These are phyloP conservation scores for Cytospora mali DNA, from an alignment of 2,329 filamentous ascomycete genomes.

Conservation along the genomic window DNA sequence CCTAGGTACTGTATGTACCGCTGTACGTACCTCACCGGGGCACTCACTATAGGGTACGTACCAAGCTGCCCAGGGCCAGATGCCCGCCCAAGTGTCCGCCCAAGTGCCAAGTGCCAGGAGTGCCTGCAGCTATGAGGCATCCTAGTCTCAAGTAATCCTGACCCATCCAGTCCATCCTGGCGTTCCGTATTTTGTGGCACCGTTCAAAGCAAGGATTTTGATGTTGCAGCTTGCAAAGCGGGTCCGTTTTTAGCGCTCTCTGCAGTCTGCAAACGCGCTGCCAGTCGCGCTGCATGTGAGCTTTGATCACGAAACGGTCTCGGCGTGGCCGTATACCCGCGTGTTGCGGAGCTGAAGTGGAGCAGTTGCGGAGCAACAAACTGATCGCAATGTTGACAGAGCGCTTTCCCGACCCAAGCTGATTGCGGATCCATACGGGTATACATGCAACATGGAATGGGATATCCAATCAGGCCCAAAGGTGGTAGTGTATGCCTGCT, in stretches of 20 bases:
- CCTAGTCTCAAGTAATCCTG: no score
- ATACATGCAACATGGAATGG: not conserved
- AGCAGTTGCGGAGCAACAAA: not conserved
- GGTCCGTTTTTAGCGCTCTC: not conserved
- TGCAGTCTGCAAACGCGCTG: not conserved
- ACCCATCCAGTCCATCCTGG: no score
- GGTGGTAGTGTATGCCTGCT: not conserved
- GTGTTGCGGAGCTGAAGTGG: not conserved
- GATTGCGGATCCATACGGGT: not conserved
- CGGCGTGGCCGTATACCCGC: not conserved
- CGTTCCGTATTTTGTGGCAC: not conserved
- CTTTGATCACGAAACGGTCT: not conserved
- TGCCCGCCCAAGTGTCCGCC: no score
- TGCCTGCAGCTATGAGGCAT: no score
- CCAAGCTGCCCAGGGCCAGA: no score
- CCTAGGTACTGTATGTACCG: no score
- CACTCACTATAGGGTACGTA: no score
- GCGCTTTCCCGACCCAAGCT: not conserved
- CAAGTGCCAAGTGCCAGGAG: no score
- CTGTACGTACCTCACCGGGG: no score
- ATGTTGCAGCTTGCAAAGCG: not conserved
- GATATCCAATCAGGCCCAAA: not conserved
- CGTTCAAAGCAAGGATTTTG: not conserved
- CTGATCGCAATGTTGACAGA: not conserved
- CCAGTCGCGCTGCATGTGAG: not conserved